Conservation (phyloP, 495 filamentous ascomycete genomes). For the Aspergillus heteromorphus region DNA sequence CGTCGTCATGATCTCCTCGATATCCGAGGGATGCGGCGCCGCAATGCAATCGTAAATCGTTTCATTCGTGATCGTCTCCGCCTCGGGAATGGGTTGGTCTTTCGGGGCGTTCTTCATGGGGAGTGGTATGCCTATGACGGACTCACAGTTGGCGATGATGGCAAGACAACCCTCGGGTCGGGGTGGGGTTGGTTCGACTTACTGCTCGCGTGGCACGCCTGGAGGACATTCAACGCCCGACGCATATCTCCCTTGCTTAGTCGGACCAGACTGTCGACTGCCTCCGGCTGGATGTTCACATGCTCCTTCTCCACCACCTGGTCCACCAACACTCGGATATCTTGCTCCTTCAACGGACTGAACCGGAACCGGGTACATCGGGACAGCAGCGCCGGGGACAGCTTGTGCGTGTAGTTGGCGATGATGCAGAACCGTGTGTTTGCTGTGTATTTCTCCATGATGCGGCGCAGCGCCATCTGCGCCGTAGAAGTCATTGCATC, state of each 20-base stretch:
- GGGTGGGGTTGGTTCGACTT: too few relatives aligned
- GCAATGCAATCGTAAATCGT: conserved; percentile 98
- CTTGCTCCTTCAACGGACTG: conserved; percentile 80
- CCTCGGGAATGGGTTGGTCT: conserved; percentile 42
- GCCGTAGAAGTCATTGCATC: conserved; percentile 97
- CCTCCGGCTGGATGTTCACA: conserved; percentile 75
- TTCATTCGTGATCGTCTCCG: conserved; percentile 80
- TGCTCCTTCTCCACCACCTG: conserved; percentile 83
- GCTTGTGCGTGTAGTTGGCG: conserved; percentile 98
- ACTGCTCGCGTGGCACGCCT: conserved; percentile 94
- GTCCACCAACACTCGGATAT: conserved; percentile 80
- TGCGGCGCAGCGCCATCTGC: conserved; percentile 92
- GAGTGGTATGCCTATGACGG: conserved; percentile 74
- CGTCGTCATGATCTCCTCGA: conserved; percentile 74
- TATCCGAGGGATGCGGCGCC: conserved; percentile 86
- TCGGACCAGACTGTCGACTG: conserved; percentile 71
- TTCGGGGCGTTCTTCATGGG: conserved; percentile 59
- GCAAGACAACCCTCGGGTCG: too few relatives aligned
- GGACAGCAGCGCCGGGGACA: conserved; percentile 89
- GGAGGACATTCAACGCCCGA: conserved; percentile 87
- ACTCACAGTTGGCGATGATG: too few relatives aligned
- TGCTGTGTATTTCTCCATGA: conserved; percentile 99
- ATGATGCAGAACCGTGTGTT: conserved; percentile 99
- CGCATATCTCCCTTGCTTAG: conserved; percentile 96
- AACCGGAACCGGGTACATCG: conserved; percentile 95